Percentiles rank a stretch among this genome's conserved stretches.
Evolutionary conservation across 768 basidiomycete genomes (phyloP).

Genomic region (Termitomyces sp.): DNA sequence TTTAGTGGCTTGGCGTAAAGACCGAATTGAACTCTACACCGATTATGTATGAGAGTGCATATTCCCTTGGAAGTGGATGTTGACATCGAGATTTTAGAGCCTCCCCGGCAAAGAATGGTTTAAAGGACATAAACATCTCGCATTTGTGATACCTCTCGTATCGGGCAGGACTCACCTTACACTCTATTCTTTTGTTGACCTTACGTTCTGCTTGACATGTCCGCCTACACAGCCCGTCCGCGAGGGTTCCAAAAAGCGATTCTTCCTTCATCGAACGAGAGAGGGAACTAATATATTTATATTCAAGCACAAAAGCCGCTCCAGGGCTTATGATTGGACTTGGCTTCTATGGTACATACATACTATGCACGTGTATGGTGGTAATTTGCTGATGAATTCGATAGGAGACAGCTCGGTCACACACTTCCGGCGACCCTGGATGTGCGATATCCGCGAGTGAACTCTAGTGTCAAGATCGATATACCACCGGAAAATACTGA

Average conservation of each 20-base stretch:
- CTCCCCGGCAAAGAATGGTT: slow-evolving; percentile 67
- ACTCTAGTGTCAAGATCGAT: slow-evolving; percentile 65
- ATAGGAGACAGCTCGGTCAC: slow-evolving; percentile 71
- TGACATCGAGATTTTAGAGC: slow-evolving; percentile 31
- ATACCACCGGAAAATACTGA: slow-evolving; percentile 45
- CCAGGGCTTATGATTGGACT: slow-evolving; percentile 81
- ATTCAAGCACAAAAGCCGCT: slow-evolving; percentile 75
- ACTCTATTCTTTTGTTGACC: slow-evolving; percentile 82
- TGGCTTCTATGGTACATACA: slow-evolving; percentile 73
- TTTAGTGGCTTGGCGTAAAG: slow-evolving; percentile 78
- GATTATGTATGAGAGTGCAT: slow-evolving; percentile 59
- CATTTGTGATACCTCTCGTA: slow-evolving; percentile 71
- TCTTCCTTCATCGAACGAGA: slow-evolving; percentile 43
- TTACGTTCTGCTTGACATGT: slow-evolving; percentile 76
- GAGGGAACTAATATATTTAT: slow-evolving; percentile 84
- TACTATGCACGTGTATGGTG: neutral
- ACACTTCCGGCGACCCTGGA: slow-evolving; percentile 65
- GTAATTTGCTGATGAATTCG: neutral
- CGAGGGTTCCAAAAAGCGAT: slow-evolving; percentile 35
- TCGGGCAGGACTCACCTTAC: slow-evolving; percentile 64
- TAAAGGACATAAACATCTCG: slow-evolving; percentile 69
- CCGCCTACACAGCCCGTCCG: slow-evolving; percentile 43
- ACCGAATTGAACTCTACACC: slow-evolving; percentile 76
- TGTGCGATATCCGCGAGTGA: slow-evolving; percentile 62
- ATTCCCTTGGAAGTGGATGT: neutral